phyloP scores from a whole-genome alignment of 208 protist genomes.

The Herpetomonas tarakana region DNA sequence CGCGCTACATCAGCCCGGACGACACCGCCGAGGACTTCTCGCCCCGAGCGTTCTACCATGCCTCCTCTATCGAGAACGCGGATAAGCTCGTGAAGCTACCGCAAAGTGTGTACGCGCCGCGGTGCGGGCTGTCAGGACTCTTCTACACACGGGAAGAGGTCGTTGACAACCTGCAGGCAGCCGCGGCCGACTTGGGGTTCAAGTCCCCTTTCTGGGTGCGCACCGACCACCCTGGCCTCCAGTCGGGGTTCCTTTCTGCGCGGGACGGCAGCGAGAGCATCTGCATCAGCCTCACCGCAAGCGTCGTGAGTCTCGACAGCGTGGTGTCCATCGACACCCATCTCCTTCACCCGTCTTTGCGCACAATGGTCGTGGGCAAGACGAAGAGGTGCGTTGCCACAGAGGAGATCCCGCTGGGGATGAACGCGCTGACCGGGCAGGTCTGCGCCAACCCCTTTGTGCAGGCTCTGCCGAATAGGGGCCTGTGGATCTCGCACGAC shows the following conservation, averaged over 20 bases:
- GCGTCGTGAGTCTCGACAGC: constrained; percentile 50
- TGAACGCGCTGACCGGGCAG: constrained; percentile 79
- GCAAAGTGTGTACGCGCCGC: constrained; percentile 21
- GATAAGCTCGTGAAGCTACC: constrained; percentile 6
- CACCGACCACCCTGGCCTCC: constrained; percentile 53
- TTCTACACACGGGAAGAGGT: constrained; percentile 88
- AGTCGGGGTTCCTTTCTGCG: constrained; percentile 58
- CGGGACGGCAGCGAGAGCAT: constrained; percentile 81
- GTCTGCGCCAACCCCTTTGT: constrained; percentile 71
- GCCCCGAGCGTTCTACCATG: constrained; percentile 72
- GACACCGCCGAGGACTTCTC: constrained; percentile 45
- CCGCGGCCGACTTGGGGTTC: constrained; percentile 64
- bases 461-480: constrained; percentile 50
- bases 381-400: constrained; percentile 3
- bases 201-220: constrained; percentile 85
- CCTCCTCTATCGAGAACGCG: constrained; percentile 24
- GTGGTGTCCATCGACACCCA: constrained; percentile 42
- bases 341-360: constrained; percentile 57
- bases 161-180: constrained; percentile 86
- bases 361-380: background rate
- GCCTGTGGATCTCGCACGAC: constrained; percentile 83
- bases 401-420: constrained; percentile 53
- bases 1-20: constrained; percentile 59
- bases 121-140: constrained; percentile 71
- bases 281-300: constrained; percentile 70